These are phyloP conservation scores for Juncus effusus DNA, from an alignment of 176 grass and related monocot species.

Conservation along the genomic window DNA sequence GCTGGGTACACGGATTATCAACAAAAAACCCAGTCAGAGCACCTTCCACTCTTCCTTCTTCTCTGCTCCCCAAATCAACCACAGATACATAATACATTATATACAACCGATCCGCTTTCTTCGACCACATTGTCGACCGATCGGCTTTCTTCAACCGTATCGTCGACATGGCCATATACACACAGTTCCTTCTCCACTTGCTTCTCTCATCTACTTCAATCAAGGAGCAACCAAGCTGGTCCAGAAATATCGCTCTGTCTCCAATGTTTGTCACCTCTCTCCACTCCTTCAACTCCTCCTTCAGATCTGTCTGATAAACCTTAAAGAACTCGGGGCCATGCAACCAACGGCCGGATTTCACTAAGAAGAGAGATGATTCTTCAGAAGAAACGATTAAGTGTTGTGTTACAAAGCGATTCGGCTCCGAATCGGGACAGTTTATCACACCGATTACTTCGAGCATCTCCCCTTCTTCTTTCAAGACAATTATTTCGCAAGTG, in stretches of 20 bases:
- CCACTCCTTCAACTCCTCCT: too few species aligned
- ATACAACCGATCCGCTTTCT: background rate
- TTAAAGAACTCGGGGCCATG: background rate
- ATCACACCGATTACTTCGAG: background rate
- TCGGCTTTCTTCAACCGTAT: too few species aligned
- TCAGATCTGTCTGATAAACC: too few species aligned
- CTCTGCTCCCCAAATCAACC: background rate
- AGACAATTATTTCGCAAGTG: background rate
- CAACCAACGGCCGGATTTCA: too few species aligned
- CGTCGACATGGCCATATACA: background rate
- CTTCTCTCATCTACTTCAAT: slow-evolving; percentile 6
- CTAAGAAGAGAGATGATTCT: too few species aligned
- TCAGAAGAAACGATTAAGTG: too few species aligned
- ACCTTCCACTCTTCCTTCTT: background rate
- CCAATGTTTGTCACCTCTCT: background rate
- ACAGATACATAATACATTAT: background rate
- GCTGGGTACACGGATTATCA: background rate
- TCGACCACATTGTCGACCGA: background rate
- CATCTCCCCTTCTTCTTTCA: background rate
- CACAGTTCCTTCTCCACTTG: slow-evolving; percentile 1
- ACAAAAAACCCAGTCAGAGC: background rate
- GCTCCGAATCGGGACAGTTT: background rate
- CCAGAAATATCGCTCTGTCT: slow-evolving; percentile 14
- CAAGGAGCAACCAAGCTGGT: slow-evolving; percentile 7
- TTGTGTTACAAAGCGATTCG: too few species aligned